These are phyloP conservation scores for Aspergillus sergii DNA, from an alignment of 2,329 filamentous ascomycete genomes.

Conservation along the genomic window DNA sequence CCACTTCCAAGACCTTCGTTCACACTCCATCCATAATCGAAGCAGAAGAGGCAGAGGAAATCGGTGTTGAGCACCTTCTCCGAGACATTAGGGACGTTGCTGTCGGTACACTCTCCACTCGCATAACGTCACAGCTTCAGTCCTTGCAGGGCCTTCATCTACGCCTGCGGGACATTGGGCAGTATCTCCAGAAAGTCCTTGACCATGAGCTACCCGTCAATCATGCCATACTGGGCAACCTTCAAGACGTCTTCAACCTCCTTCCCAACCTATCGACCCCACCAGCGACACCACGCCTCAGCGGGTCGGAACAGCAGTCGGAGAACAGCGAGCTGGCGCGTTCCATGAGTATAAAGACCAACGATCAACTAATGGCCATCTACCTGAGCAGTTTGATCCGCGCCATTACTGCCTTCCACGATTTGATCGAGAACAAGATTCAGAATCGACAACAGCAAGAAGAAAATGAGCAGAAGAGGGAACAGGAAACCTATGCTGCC, in stretches of 20 bases:
- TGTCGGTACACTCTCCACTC: slow-evolving; percentile 91
- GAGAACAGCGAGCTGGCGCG: slow-evolving; percentile 86
- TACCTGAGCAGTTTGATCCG: slow-evolving; percentile 96
- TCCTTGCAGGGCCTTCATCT: slow-evolving; percentile 95
- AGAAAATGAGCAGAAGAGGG: slow-evolving; percentile 84
- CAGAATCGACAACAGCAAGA: slow-evolving; percentile 97
- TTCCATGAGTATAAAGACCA: slow-evolving; percentile 98
- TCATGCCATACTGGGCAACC: slow-evolving; percentile 93
- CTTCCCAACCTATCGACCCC: slow-evolving; percentile 93
- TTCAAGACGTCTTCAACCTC: slow-evolving; percentile 99
- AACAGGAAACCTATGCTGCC: slow-evolving; percentile 64
- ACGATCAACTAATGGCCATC: slow-evolving; percentile 98
- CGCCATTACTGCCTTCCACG: slow-evolving; percentile 98
- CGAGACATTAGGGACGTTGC: slow-evolving; percentile 98
- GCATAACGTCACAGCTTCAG: slow-evolving; percentile 96
- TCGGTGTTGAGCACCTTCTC: slow-evolving; percentile 95
- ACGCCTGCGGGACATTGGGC: slow-evolving; percentile 89
- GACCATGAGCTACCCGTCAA: slow-evolving; percentile 92
- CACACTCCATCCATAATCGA: slow-evolving; percentile 98
- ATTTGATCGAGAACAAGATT: slow-evolving; percentile 99
- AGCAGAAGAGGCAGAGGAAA: slow-evolving; percentile 98
- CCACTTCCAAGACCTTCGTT: slow-evolving; percentile 94
- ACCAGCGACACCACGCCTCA: slow-evolving; percentile 60
- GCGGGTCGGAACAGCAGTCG: slow-evolving; percentile 58
- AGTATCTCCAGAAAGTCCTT: slow-evolving; percentile 94